These are phyloP conservation scores for Delitschia confertaspora DNA, from an alignment of 495 filamentous ascomycete species.

Conservation along the genomic window DNA sequence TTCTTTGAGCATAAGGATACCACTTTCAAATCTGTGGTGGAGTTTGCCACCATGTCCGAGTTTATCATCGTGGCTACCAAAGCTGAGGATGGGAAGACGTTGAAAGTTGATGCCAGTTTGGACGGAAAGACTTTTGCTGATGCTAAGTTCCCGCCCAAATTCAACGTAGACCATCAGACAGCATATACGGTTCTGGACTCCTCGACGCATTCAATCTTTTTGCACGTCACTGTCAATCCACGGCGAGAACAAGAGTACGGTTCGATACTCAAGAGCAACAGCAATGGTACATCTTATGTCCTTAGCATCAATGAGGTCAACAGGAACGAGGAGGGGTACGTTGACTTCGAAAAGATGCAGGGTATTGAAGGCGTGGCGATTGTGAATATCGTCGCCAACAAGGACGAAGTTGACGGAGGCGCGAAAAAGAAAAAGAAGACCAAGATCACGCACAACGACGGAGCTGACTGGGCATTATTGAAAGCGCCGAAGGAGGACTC, in stretches of 20 bases:
- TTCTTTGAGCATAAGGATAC: slow-evolving; percentile 56
- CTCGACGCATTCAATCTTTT: slow-evolving; percentile 82
- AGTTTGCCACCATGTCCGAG: slow-evolving; percentile 87
- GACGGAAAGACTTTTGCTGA: slow-evolving; percentile 75
- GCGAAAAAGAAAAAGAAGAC: slow-evolving; percentile 72
- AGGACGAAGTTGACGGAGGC: slow-evolving; percentile 49
- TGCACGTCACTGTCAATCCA: slow-evolving; percentile 73
- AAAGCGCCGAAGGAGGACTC: slow-evolving; percentile 57
- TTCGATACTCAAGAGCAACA: slow-evolving; percentile 94
- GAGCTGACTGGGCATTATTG: slow-evolving; percentile 70
- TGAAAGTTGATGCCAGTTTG: slow-evolving; percentile 72
- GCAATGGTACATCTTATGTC: slow-evolving; percentile 91
- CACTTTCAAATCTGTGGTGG: slow-evolving; percentile 59
- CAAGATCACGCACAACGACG: slow-evolving; percentile 93
- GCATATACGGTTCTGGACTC: slow-evolving; percentile 90
- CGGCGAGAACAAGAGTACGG: slow-evolving; percentile 57
- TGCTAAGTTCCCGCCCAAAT: slow-evolving; percentile 74
- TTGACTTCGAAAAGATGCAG: slow-evolving; percentile 93
- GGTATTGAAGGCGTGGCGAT: slow-evolving; percentile 83
- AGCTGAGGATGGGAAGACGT: slow-evolving; percentile 51
- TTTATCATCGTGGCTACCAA: slow-evolving; percentile 84
- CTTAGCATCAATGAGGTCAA: slow-evolving; percentile 70
- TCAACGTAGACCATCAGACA: slow-evolving; percentile 63
- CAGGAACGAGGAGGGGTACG: slow-evolving; percentile 61
- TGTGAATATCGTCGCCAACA: slow-evolving; percentile 75